A percentile compares a stretch with the other conserved stretches of the same genome.
These are phyloP conservation scores for Cutaneotrichosporon cutaneum DNA, from an alignment of 1,284 basidiomycete genomes.

Conservation along the genomic window DNA sequence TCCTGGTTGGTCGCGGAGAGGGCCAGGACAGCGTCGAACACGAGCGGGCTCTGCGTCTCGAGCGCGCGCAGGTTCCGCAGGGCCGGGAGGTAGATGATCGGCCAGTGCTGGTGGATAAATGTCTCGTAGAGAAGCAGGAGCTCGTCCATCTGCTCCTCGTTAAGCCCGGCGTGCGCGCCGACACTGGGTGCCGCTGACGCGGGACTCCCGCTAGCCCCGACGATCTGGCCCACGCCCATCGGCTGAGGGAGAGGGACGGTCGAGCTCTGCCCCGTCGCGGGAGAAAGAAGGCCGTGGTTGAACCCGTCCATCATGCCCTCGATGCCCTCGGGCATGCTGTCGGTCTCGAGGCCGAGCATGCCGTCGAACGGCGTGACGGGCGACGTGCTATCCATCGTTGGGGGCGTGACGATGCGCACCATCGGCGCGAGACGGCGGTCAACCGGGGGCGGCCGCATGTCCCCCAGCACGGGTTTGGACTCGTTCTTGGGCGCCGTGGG, in stretches of 20 bases:
- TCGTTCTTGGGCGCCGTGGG: not conserved
- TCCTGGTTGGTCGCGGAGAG: conserved; percentile 15
- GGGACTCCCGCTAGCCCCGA: not conserved
- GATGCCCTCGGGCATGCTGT: not conserved
- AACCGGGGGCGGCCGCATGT: not conserved
- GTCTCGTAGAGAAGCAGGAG: conserved; percentile 20
- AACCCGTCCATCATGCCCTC: not conserved
- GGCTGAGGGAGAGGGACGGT: not conserved
- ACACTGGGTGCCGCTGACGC: not conserved
- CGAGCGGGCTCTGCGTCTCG: conserved; percentile 16
- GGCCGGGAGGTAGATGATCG: conserved; percentile 22
- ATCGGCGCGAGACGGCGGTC: not conserved
- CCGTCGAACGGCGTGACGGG: not conserved
- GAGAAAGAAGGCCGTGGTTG: not conserved
- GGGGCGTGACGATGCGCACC: conserved; percentile 6
- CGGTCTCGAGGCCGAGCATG: not conserved
- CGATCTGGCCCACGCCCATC: not conserved
- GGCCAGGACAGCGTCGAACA: conserved; percentile 23
- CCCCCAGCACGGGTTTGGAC: not conserved
- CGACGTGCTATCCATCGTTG: not conserved
- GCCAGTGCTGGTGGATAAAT: conserved; percentile 27
- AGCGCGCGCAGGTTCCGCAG: conserved; percentile 16
- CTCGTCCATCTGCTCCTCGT: conserved; percentile 14
- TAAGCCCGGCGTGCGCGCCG: conserved; percentile 11
- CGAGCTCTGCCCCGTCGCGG: not conserved